A percentile compares a stretch with the other conserved stretches of the same genome.
Evolutionary conservation across 2,329 filamentous ascomycete genomes (phyloP).

Genomic region (Fusarium haematococcum): DNA sequence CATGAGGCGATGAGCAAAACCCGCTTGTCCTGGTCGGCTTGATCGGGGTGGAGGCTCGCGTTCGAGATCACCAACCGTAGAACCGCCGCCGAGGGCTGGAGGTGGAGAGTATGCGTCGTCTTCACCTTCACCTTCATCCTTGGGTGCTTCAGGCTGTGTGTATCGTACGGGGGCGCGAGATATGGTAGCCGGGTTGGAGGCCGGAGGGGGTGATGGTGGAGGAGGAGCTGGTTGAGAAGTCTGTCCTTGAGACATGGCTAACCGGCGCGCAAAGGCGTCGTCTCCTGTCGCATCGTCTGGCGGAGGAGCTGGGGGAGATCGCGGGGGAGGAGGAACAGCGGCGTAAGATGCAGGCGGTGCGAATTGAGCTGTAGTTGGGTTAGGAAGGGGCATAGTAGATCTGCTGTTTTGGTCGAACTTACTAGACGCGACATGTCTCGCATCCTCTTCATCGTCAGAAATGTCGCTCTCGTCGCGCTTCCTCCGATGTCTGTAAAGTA

Average conservation of each 20-base stretch:
- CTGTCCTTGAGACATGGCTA: slow-evolving; percentile 65
- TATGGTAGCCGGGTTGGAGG: slow-evolving; percentile 69
- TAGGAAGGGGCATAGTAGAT: slow-evolving; percentile 30
- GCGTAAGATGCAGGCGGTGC: slow-evolving; percentile 69
- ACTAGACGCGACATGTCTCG: slow-evolving; percentile 49
- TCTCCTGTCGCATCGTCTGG: slow-evolving; percentile 74
- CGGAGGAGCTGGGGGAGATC: slow-evolving; percentile 58
- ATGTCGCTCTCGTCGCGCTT: slow-evolving; percentile 55
- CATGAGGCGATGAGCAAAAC: slow-evolving; percentile 90
- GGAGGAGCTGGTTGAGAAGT: slow-evolving; percentile 46
- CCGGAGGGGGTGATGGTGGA: slow-evolving; percentile 52
- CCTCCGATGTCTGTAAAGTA: slow-evolving; percentile 77
- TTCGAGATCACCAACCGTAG: slow-evolving; percentile 49
- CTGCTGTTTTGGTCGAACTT: slow-evolving; percentile 21
- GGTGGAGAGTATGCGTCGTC: slow-evolving; percentile 58
- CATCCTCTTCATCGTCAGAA: slow-evolving; percentile 51
- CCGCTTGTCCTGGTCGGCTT: slow-evolving; percentile 80
- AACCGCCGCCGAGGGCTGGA: slow-evolving; percentile 61
- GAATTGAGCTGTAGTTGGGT: slow-evolving; percentile 62
- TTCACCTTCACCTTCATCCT: slow-evolving; percentile 53
- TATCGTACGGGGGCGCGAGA: slow-evolving; percentile 85
- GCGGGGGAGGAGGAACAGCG: slow-evolving; percentile 67
- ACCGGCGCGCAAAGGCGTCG: slow-evolving; percentile 74
- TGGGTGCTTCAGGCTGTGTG: slow-evolving; percentile 45
- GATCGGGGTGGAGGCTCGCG: slow-evolving; percentile 62